Conservation (phyloP, 345 rosid genomes). For the Murraya paniculata region DNA sequence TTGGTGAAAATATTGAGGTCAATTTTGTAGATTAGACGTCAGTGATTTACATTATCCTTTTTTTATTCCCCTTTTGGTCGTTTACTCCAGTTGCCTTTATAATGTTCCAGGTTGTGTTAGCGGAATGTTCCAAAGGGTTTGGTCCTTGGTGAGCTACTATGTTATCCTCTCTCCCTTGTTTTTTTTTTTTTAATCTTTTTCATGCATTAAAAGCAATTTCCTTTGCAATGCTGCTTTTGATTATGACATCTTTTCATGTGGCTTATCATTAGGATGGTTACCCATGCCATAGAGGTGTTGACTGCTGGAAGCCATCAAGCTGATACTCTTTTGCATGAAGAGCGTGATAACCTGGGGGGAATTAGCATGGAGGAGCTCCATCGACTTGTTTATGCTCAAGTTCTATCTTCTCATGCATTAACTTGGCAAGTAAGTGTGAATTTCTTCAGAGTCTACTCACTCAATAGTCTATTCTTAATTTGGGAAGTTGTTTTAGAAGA, state of each 20-base stretch:
- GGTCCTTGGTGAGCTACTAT: slow-evolving; percentile 79
- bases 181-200: not conserved
- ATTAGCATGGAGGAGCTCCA: slow-evolving; percentile 86
- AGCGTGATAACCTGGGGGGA: slow-evolving; percentile 64
- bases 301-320: slow-evolving; percentile 77
- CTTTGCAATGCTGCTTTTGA: slow-evolving; percentile 6
- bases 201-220: not conserved
- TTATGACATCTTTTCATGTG: slow-evolving; percentile 14
- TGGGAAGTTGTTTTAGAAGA: slow-evolving; percentile 3
- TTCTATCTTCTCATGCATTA: slow-evolving; percentile 80
- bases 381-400: slow-evolving; percentile 93
- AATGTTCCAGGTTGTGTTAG: slow-evolving; percentile 72
- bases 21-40: slow-evolving; percentile 14
- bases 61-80: not conserved
- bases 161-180: slow-evolving; percentile 8
- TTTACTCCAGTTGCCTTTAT: slow-evolving; percentile 2
- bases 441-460: slow-evolving; percentile 16
- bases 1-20: slow-evolving; percentile 90
- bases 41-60: not conserved
- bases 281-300: slow-evolving; percentile 84
- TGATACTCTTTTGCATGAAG: slow-evolving; percentile 74
- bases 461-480: slow-evolving; percentile 5
- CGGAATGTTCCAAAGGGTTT: slow-evolving; percentile 89
- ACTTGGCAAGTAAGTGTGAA: slow-evolving; percentile 87
- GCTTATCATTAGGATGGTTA: slow-evolving; percentile 73